Evolutionary conservation across 345 rosid species (phyloP).

Genomic region (Euphorbia peplus): DNA sequence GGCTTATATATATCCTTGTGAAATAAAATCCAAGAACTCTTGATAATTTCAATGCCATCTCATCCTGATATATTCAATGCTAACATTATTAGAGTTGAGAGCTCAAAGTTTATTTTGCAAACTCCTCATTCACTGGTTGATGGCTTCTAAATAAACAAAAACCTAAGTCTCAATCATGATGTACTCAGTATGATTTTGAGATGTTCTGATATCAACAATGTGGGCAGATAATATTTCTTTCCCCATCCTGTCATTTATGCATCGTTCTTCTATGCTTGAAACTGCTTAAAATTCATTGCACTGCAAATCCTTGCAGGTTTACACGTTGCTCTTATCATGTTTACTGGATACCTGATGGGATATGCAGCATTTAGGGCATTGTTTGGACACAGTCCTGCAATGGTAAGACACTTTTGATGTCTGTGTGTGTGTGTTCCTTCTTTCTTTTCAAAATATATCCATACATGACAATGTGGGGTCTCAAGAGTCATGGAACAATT

Average conservation of each 20-base stretch:
- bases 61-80: neutral
- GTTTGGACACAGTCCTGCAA: constrained; percentile 60
- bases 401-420: constrained; percentile 40
- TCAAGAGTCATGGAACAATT: neutral
- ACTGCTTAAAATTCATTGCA: neutral
- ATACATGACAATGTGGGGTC: neutral
- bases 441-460: neutral
- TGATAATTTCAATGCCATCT: neutral
- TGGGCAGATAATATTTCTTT: neutral
- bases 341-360: constrained; percentile 91
- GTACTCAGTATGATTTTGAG: neutral
- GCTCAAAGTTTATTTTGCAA: neutral
- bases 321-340: constrained; percentile 83
- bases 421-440: neutral
- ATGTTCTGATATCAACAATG: neutral
- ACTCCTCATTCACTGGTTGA: neutral
- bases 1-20: neutral
- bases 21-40: neutral
- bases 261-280: neutral
- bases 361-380: constrained; percentile 80
- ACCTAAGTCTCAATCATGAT: neutral
- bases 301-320: constrained; percentile 47
- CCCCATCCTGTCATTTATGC: neutral
- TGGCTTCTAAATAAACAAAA: neutral
- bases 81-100: neutral